Evolutionary conservation across 179 eudicot genomes (phyloP), one percentile per base, ranked within the genome.

Genomic region (Patellifolia procumbens): DNA sequence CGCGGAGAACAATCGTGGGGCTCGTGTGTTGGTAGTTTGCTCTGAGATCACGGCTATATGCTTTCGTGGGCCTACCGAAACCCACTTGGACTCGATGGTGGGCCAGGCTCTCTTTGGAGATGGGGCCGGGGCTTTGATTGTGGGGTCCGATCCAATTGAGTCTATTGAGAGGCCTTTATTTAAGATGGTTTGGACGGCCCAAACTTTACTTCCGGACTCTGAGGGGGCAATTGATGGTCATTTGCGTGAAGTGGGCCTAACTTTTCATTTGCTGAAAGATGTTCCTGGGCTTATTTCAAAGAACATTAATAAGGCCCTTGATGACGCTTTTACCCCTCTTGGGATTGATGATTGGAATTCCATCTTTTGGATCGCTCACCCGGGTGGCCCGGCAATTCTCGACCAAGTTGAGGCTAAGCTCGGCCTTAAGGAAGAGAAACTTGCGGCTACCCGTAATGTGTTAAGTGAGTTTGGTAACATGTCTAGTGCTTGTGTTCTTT

Each of bases 191-290:
- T 66, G 52, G 70, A 6, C 70, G 4, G 70, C 70, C 51, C 70
- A 66, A 42, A 66, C 70, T 13, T 42, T 66, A 26, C 70, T 66
- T 2, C 70, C 70, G 1, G 70, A 66, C 51, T 66, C 70, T 26
- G 70, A 66, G 19, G 70, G 70, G 0, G 70, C 70, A 39, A 66
- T 66, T n/a, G 70, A 66, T 42, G 70, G 70, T 10, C 70, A 66
- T 32, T 42, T 66, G 20, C 70, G 70, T 39, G 52, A 66, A 42
- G 70, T 66, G n/a, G 70, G 70, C 70, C 70, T 66, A 1, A 66
- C 70, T 42, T 66, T 66, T 24, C 70, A 66, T 66, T 43, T 66
- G 24, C 24, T 66, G 28, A 66, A 66, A 24, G 70, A 66, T 39
- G 70, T 66, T 24, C 70, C 70, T 24, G 70, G 70, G 0, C 70